Conservation (phyloP, 306 rosid species). For the Cucurbita moschata region DNA sequence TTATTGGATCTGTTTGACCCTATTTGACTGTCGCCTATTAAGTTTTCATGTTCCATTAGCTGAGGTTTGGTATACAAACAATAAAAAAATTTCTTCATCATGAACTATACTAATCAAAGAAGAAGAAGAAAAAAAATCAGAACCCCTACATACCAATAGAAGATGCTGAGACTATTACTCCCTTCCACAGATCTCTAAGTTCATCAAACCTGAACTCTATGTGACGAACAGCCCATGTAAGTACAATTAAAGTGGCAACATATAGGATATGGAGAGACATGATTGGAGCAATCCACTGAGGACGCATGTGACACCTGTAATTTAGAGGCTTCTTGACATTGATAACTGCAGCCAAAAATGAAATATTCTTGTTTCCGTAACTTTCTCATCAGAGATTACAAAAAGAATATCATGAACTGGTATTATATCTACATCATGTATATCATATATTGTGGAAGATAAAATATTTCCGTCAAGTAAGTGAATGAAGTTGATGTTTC, state of each 20-base stretch:
- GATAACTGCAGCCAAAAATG: slow-evolving; percentile 37
- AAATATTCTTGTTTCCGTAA: slow-evolving; percentile 8
- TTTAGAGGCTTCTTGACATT: slow-evolving; percentile 54
- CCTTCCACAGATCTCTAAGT: slow-evolving; percentile 85
- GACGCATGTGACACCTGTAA: slow-evolving; percentile 60
- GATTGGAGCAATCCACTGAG: slow-evolving; percentile 55
- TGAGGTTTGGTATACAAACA: not conserved
- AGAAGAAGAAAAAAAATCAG: not conserved
- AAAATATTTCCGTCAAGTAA: not conserved
- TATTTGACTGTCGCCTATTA: not conserved
- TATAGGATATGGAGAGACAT: slow-evolving; percentile 49
- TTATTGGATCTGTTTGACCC: not conserved
- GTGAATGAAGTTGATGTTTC: not conserved
- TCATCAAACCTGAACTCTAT: slow-evolving; percentile 93
- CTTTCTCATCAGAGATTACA: not conserved
- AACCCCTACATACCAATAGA: slow-evolving; percentile 44
- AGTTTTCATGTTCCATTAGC: not conserved
- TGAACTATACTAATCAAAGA: not conserved
- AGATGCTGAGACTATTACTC: slow-evolving; percentile 57
- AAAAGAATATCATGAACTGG: not conserved
- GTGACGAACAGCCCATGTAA: slow-evolving; percentile 66
- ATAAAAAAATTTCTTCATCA: not conserved
- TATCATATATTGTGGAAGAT: not conserved
- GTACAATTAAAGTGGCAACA: slow-evolving; percentile 55
- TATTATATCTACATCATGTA: not conserved